These are phyloP conservation scores for Rhodotorula kratochvilovae DNA, from an alignment of 768 basidiomycete species.

Conservation along the genomic window DNA sequence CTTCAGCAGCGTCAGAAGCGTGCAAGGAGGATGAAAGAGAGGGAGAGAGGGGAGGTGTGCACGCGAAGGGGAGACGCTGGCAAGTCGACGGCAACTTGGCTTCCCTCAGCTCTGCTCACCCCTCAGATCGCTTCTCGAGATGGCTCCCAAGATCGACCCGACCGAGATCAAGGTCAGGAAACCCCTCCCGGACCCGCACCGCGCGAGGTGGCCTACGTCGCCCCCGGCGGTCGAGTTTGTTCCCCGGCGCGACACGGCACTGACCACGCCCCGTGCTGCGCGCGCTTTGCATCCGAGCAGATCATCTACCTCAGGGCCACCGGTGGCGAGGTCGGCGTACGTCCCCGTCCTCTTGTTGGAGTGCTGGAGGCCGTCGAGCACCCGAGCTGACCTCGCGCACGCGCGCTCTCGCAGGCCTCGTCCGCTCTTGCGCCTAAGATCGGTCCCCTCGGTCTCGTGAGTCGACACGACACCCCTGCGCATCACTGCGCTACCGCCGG, in stretches of 20 bases:
- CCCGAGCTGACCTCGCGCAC: background rate
- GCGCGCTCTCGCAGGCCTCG: conserved; percentile 57
- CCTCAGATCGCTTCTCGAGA: background rate
- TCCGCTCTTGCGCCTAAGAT: conserved; percentile 99
- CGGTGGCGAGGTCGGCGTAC: conserved; percentile 88
- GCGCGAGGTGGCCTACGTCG: background rate
- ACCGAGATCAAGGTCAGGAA: conserved; percentile 72
- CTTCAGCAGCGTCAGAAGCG: no score
- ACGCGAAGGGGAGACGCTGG: background rate
- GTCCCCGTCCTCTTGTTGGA: background rate
- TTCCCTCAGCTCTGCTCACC: conserved; percentile 4
- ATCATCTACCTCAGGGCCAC: conserved; percentile 98
- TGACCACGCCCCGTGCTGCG: background rate
- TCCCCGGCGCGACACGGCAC: background rate
- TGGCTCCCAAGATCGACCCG: conserved; percentile 63
- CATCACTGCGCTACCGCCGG: background rate
- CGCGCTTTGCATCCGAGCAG: conserved; percentile 39
- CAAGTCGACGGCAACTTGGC: background rate
- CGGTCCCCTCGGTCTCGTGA: conserved; percentile 96
- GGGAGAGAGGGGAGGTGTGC: no score
- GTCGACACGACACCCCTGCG: conserved; percentile 43
- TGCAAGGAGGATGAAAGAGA: no score
- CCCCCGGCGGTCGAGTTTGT: background rate
- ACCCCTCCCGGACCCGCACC: background rate
- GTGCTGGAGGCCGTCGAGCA: background rate